Evolutionary conservation across 2,329 filamentous ascomycete species (phyloP).

Genomic region (Hypoxylon sp.): DNA sequence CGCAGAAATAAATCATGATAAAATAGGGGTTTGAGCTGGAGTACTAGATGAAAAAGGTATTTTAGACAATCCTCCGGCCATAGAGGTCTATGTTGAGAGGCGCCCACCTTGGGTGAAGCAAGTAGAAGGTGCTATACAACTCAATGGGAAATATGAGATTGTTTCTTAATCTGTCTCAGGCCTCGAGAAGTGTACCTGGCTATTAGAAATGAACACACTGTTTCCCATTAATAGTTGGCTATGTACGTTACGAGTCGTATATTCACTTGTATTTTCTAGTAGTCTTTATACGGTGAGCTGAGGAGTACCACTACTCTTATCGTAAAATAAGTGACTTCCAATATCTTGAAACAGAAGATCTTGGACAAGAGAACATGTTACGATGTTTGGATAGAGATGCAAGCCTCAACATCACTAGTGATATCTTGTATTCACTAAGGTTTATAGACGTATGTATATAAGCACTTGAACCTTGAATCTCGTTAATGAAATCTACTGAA

Average conservation of each 20-base stretch:
- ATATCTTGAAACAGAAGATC: background rate
- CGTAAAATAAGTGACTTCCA: background rate
- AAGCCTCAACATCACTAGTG: background rate
- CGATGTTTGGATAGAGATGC: background rate
- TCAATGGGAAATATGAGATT: constrained; percentile 29
- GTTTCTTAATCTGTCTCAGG: background rate
- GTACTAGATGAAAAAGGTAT: constrained; percentile 33
- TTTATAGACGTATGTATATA: too few relatives aligned
- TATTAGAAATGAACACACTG: too few relatives aligned
- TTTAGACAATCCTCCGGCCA: constrained; percentile 17
- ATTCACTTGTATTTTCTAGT: too few relatives aligned
- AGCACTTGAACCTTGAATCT: too few relatives aligned
- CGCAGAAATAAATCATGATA: constrained; percentile 3
- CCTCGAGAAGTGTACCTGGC: too few relatives aligned
- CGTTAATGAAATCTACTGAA: background rate
- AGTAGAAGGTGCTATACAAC: constrained; percentile 33
- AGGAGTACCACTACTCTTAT: background rate
- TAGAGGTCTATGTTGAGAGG: constrained; percentile 38
- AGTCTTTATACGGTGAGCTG: background rate
- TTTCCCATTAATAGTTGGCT: too few relatives aligned
- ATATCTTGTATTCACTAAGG: background rate
- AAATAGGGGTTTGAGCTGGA: constrained; percentile 30
- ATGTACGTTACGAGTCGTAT: too few relatives aligned
- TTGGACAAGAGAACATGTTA: background rate
- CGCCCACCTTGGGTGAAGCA: constrained; percentile 31